Evolutionary conservation across 192 early-diverging fungal species (phyloP).

Genomic region (Coemansia erecta): DNA sequence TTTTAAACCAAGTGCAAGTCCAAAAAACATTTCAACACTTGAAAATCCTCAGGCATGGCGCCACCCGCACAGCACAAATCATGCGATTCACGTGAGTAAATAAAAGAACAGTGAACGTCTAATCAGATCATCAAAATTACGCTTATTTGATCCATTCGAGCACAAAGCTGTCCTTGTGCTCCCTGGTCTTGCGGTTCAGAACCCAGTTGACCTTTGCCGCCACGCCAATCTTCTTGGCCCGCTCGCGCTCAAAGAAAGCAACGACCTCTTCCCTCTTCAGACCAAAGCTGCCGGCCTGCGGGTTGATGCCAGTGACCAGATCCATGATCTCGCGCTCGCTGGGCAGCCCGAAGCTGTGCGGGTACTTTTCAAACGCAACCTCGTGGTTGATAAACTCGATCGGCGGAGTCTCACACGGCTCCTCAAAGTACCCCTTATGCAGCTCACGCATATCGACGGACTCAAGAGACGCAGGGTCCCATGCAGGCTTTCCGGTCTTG

Average conservation of each 20-base stretch:
- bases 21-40: too few species aligned
- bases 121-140: neutral
- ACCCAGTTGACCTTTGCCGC: conserved; percentile 64
- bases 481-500: conserved; percentile 63
- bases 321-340: conserved; percentile 63
- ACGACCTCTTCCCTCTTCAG: conserved; percentile 58
- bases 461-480: conserved; percentile 66
- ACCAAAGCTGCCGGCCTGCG: conserved; percentile 60
- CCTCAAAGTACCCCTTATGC: conserved; percentile 58
- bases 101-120: too few species aligned
- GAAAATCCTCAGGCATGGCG: too few species aligned
- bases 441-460: conserved; percentile 56
- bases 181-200: conserved; percentile 52
- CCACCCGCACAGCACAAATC: too few species aligned
- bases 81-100: too few species aligned
- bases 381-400: conserved; percentile 44
- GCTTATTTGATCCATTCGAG: conserved; percentile 22
- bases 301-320: conserved; percentile 64
- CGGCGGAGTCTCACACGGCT: conserved; percentile 10
- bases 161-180: conserved; percentile 8
- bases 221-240: conserved; percentile 66
- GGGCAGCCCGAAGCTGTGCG: conserved; percentile 64
- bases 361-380: conserved; percentile 55
- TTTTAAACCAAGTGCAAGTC: too few species aligned
- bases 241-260: conserved; percentile 60